Evolutionary conservation across 305 asterid species (phyloP).

Genomic region (Salvia sclarea): DNA sequence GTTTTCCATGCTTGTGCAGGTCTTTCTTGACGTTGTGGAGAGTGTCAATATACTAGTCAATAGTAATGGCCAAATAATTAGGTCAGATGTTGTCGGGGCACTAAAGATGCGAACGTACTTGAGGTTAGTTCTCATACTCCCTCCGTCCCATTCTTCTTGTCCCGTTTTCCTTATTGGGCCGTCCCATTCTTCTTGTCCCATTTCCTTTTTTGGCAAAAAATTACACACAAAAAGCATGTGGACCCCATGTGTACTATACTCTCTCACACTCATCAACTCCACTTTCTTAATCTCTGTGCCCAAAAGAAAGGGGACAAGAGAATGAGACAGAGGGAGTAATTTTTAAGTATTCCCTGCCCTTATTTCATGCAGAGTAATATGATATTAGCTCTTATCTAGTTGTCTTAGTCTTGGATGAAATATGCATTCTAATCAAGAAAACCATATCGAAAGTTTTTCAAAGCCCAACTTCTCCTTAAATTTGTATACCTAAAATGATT

Average conservation of each 20-base stretch:
- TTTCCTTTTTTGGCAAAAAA: no score
- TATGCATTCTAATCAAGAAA: neutral
- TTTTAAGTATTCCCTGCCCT: conserved; percentile 11
- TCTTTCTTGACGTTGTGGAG: conserved; percentile 92
- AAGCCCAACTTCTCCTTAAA: neutral
- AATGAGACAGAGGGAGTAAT: no score
- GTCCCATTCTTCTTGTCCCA: no score
- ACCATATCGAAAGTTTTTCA: neutral
- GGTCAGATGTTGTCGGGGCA: conserved; percentile 95
- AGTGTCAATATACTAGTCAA: conserved; percentile 93
- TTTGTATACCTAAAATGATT: neutral
- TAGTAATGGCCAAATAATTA: conserved; percentile 87
- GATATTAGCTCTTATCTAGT: neutral
- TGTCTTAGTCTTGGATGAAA: neutral
- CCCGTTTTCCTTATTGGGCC: no score
- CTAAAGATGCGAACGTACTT: conserved; percentile 91
- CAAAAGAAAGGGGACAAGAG: no score
- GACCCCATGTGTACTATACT: no score
- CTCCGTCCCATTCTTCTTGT: no score
- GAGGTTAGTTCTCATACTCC: conserved; percentile 57
- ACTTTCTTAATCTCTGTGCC: no score
- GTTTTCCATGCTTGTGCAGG: conserved; percentile 42
- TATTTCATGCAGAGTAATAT: neutral
- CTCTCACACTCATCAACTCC: no score
- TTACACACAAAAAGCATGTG: no score